These are phyloP conservation scores for Raphidocelis subcapitata DNA, from an alignment of 139 green algal species.

Conservation along the genomic window DNA sequence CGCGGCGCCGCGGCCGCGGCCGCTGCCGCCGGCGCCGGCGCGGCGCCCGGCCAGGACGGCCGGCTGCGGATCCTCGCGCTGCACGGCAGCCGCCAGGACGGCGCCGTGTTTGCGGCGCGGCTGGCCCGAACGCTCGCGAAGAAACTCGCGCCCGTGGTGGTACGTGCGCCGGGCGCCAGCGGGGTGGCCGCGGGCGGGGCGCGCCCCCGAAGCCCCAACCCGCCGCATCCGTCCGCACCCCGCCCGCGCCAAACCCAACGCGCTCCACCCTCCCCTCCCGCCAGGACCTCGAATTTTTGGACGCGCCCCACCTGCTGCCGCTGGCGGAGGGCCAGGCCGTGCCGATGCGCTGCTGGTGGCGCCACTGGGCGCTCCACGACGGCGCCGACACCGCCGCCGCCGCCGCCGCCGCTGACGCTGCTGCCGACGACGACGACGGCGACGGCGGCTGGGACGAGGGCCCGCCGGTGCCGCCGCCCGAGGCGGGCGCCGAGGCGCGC, in stretches of 20 bases:
- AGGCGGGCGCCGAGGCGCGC: no score
- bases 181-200: no score
- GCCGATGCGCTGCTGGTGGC: constrained; percentile 48
- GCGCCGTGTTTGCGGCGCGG: constrained; percentile 39
- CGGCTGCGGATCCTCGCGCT: constrained; percentile 41
- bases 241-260: not conserved
- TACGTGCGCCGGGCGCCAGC: constrained; percentile 2
- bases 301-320: constrained; percentile 43
- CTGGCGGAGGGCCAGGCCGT: constrained; percentile 33
- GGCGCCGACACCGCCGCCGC: not conserved
- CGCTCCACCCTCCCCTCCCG: not conserved
- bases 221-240: no score
- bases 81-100: constrained; percentile 48
- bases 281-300: constrained; percentile 42
- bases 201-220: no score
- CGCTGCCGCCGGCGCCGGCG: no score
- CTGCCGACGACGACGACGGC: not conserved
- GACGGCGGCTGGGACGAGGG: not conserved
- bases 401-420: not conserved
- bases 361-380: constrained; percentile 27
- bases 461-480: not conserved
- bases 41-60: not conserved
- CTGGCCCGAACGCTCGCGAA: constrained; percentile 19
- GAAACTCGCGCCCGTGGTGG: constrained; percentile 34
- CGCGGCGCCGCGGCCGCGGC: no score